phyloP scores from a whole-genome alignment of 2,329 filamentous ascomycete species.

The Lachnellula subtilissima region DNA sequence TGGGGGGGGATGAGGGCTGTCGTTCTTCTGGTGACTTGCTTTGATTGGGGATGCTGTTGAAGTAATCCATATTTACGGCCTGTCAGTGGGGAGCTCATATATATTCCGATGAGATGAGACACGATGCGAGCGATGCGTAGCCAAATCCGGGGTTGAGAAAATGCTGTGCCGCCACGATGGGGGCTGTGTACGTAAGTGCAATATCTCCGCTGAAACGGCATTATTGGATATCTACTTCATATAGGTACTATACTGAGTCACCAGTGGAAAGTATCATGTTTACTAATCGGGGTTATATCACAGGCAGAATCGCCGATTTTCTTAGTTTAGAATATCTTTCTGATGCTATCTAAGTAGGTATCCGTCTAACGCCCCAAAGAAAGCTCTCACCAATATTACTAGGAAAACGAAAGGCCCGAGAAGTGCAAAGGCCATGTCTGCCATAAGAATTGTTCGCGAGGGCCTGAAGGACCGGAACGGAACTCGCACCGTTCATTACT shows the following conservation, averaged over 20 bases:
- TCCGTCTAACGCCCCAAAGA: conserved; percentile 15
- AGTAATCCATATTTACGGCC: conserved; percentile 18
- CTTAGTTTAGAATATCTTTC: background rate
- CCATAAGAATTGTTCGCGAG: conserved; percentile 2
- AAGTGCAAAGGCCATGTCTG: background rate
- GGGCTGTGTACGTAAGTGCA: too few species aligned
- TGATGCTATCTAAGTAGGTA: conserved; percentile 10
- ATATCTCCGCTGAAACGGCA: too few species aligned
- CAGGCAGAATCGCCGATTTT: too few species aligned
- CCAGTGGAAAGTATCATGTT: too few species aligned
- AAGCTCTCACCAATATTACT: background rate
- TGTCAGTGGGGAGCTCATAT: background rate
- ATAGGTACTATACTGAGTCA: too few species aligned
- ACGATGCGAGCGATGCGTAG: too few species aligned
- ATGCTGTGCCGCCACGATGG: too few species aligned
- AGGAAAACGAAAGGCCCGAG: conserved; percentile 6
- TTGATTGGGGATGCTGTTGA: conserved; percentile 4
- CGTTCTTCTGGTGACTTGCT: conserved; percentile 1
- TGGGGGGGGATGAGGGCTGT: background rate
- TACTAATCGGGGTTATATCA: too few species aligned
- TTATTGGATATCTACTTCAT: too few species aligned
- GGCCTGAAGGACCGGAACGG: conserved; percentile 1
- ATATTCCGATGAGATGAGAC: too few species aligned
- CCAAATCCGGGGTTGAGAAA: too few species aligned
- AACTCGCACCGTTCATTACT: conserved; percentile 3